Evolutionary conservation across 768 basidiomycete genomes (phyloP), one percentile per base, ranked within the genome.

Genomic region (Pisolithus orientalis): DNA sequence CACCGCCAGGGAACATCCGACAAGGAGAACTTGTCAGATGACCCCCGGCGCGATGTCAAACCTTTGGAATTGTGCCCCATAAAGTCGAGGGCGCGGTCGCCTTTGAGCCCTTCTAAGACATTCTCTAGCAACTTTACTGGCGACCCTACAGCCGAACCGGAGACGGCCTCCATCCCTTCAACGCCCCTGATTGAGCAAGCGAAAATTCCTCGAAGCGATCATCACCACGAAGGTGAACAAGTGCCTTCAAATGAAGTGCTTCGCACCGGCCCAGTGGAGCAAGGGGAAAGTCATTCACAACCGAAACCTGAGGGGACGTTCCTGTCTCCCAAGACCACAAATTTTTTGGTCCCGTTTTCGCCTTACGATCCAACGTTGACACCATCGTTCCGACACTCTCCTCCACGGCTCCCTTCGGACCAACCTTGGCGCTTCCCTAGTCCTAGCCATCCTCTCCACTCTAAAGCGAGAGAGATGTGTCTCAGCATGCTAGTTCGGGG

Each of bases 341-440:
- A 63, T 14, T 54, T 59, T 28, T 51, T 62, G 7, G 70, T 83
- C 44, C 82, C 84, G 7, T 73, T 81, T 59, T 89, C 88, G 5
- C 88, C 88, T 2, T 90, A 90, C 53, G 78, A 90, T 62, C 88
- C 88, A 34, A 74, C 80, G 13, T 71, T 79, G 32, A 88, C 88
- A 0, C 88, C 88, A 0, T 78, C 86, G 4, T 90, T 90, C 65
- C 80, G 85, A 38, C 87, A 90, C 65, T 87, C 85, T 9, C 84
- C 86, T 16, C 79, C 83, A 0, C 84, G 80, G 9, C 78, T 84
- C 24, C 85, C 86, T 6, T 86, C 83, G 16, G 84, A 87, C 59
- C 87, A 89, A 54, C 88, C 88, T 3, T 90, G 88, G 88, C 80
- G 85, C 37, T 87, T 83, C 62, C 81, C 85, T 7, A 90, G 86